Conservation (phyloP, 495 filamentous ascomycete genomes). For the Tuber umbilicatum region DNA sequence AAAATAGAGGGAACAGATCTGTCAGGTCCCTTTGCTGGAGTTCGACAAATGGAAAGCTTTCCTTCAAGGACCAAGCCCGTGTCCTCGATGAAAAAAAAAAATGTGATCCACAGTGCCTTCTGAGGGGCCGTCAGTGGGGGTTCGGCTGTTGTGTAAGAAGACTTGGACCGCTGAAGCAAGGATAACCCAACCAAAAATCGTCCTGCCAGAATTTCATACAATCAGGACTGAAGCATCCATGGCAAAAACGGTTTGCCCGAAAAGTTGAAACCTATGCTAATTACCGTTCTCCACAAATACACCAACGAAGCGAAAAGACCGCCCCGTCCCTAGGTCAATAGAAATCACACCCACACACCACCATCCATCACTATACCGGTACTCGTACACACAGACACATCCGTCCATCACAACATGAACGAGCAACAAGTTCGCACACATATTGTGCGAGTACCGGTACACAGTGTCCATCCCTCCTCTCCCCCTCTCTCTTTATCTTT, state of each 20-base stretch:
- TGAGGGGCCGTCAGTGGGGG: constrained; percentile 34
- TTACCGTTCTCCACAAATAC: constrained; percentile 34
- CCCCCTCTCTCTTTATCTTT: not conserved
- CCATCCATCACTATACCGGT: not conserved
- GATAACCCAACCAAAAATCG: constrained; percentile 26
- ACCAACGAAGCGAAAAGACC: constrained; percentile 30
- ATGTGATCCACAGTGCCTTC: constrained; percentile 39
- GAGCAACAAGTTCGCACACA: not conserved
- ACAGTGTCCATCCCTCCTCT: not conserved
- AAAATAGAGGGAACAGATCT: constrained; percentile 7
- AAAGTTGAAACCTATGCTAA: constrained; percentile 23
- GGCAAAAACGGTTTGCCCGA: constrained; percentile 26
- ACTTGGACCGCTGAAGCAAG: constrained; percentile 36
- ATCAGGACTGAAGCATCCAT: constrained; percentile 14
- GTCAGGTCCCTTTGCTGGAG: constrained; percentile 17
- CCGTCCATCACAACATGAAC: not conserved
- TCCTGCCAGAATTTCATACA: constrained; percentile 20
- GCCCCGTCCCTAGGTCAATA: not conserved
- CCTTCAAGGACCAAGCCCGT: constrained; percentile 10
- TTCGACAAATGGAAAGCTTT: constrained; percentile 17
- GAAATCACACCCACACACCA: not conserved
- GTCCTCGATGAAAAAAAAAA: constrained; percentile 26
- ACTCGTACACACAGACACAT: constrained; percentile 21
- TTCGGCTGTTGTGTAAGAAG: constrained; percentile 38
- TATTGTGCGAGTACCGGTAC: too few relatives aligned